Base-by-base conservation (phyloP, 2,329 filamentous ascomycete genomes). In the Talaromyces sp. region DNA sequence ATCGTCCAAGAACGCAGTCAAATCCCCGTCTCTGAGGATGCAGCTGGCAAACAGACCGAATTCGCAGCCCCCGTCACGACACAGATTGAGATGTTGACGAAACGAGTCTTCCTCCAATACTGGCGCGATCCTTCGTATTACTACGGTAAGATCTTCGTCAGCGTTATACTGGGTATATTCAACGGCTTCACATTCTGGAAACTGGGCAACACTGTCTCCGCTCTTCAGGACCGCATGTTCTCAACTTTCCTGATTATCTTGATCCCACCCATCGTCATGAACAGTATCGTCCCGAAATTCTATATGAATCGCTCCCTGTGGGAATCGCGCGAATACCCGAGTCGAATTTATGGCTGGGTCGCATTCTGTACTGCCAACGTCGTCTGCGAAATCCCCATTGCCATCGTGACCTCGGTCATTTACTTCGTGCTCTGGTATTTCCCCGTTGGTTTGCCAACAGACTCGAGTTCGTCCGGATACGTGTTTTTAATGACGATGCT, bases 371-470 rank as follows among this genome's bases (percentile, higher is more conserved):
- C 87, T 0, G 87, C 89, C 0, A 86, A 88, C 65, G 78, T 91
- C 3, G 77, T 92, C 15, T 83, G 81, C 33, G 89, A 93, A 67
- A 85, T 93, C 21, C 89, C 89, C 0, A 81, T 82, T 41, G 84
- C 87, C 1, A 81, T 91, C 61, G 67, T 89, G 35, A 79, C 81
- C 1, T 80, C 79, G 0, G 75, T 87, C 1, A 71, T 92, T 19
- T 92, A 91, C 75, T 93, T 82, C 79, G 71, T 85, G 0, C 73
- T 90, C 0, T 92, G 88, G 88, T 93, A 93, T 74, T 93, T 82
- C 70, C 83, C 88, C 0, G 82, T 86, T 0, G 89, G 89, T 0
- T 76, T 92, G 1, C 87, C 89, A 0, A 80, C 79, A 0, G 83
- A 88, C 60, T 81, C 83, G 35, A 79, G 80, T 1, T 83, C 83